Percentiles rank a stretch among this genome's conserved stretches.
These are phyloP conservation scores for Gyrodon lividus DNA, from an alignment of 768 basidiomycete genomes.

Conservation along the genomic window DNA sequence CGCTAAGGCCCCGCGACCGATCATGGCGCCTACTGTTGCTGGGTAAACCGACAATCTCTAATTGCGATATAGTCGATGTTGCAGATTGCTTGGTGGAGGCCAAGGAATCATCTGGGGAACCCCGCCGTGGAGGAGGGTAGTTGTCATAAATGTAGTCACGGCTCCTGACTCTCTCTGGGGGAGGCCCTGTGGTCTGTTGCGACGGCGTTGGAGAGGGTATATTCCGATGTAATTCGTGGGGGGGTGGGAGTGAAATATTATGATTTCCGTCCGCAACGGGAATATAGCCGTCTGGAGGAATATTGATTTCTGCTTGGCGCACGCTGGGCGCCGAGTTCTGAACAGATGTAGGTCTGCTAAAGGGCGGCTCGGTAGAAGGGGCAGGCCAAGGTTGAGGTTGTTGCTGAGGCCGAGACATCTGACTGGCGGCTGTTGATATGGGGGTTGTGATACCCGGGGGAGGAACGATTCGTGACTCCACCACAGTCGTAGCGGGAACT, in stretches of 20 bases:
- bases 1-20: conserved; percentile 24
- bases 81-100: conserved; percentile 29
- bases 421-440: conserved; percentile 12
- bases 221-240: conserved; percentile 42
- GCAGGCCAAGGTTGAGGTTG: conserved; percentile 19
- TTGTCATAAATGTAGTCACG: conserved; percentile 27
- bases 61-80: conserved; percentile 32
- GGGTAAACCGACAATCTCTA: conserved; percentile 32
- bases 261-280: conserved; percentile 41
- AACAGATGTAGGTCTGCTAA: conserved; percentile 15
- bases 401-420: conserved; percentile 15
- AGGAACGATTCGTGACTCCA: conserved; percentile 17
- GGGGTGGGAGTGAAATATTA: conserved; percentile 47
- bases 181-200: conserved; percentile 18
- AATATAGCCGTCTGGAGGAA: conserved; percentile 52
- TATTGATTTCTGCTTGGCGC: conserved; percentile 19
- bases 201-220: conserved; percentile 30
- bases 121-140: conserved; percentile 18
- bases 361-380: conserved; percentile 9
- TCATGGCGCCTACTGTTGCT: conserved; percentile 17
- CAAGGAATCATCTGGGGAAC: conserved; percentile 29
- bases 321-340: conserved; percentile 19
- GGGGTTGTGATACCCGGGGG: conserved; percentile 3
- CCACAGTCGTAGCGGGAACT: conserved; percentile 3
- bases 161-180: conserved; percentile 19